Evolutionary conservation across 495 filamentous ascomycete genomes (phyloP), one percentile per base, ranked within the genome.

Genomic region (Neurospora cerealis): DNA sequence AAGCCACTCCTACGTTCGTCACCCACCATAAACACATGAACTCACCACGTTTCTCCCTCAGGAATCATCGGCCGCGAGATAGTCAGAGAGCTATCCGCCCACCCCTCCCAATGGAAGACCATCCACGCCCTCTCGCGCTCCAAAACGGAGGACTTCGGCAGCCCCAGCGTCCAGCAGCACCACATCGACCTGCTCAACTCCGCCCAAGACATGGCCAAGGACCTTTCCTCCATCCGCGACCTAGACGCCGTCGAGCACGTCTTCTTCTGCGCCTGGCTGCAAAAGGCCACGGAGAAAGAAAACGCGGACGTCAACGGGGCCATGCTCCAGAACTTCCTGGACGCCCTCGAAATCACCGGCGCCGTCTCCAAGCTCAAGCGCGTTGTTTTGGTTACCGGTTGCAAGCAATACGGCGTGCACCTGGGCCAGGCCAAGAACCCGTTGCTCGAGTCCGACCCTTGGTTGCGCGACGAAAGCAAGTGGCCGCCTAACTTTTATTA

Each of bases 321-420:
- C 13, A 85, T 89, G 82, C 78, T 89, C 39, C 71, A 80, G 24
- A 88, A 86, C 75, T 89, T 89, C 75, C 79, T 89, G 40, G 39
- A 80, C 34, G 86, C 85, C 0, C 79, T 90, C 9, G 81, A 81
- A 1, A 80, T 80, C 40, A 86, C 85, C 4, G 84, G 85, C 1
- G 83, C 82, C 19, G 75, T 76, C 21, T 77, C 78, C 48, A 79
- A 80, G 5, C 73, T 89, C 54, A 87, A 87, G 75, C 83, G 84
- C 48, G 81, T 89, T 70, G 78, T 89, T 60, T 81, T 89, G 38
- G 86, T 87, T 3, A 86, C 84, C 11, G 87, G 88, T 3, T 79
- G 81, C 19, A 89, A 89, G 75, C 85, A 89, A 69, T 90, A 90
- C 75, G 86, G 89, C 37, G 86, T 88, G 2, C 84, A 89, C 76